Conservation (phyloP, 768 basidiomycete species). For the Coprinopsis sp. region DNA sequence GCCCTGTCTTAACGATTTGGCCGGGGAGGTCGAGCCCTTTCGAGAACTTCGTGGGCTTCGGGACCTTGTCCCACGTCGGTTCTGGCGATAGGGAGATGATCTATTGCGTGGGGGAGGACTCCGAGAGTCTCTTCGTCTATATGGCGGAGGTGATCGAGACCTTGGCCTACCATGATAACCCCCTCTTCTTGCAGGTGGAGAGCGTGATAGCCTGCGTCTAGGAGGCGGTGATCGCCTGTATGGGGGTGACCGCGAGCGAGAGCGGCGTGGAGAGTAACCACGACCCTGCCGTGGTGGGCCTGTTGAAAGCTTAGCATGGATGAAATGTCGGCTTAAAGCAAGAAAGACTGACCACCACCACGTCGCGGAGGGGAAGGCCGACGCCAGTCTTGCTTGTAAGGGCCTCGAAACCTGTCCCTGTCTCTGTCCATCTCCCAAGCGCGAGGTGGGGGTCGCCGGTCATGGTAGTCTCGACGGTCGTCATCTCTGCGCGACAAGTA, state of each 20-base stretch:
- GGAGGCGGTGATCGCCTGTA: constrained; percentile 1
- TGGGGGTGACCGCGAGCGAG: constrained; percentile 5
- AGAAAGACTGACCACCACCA: background rate
- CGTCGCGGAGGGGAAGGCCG: constrained; percentile 6
- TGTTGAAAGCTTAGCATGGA: no score
- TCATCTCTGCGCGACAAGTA: background rate
- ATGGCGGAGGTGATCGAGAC: constrained; percentile 11
- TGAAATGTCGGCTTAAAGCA: background rate
- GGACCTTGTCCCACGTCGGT: constrained; percentile 14
- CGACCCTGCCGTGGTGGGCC: no score
- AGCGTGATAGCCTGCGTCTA: background rate
- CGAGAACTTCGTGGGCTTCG: constrained; percentile 6
- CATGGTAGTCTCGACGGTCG: constrained; percentile 10
- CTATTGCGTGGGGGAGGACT: constrained; percentile 10
- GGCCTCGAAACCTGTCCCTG: background rate
- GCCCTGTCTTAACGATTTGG: background rate
- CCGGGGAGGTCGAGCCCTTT: constrained; percentile 8
- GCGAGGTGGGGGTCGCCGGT: constrained; percentile 15
- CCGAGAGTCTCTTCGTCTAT: constrained; percentile 12
- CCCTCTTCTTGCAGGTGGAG: background rate
- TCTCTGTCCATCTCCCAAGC: constrained; percentile 4
- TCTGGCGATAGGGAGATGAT: background rate
- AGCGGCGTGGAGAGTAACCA: constrained; percentile 1
- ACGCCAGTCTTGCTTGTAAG: constrained; percentile 13
- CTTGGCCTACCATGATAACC: background rate